Evolutionary conservation across 192 early-diverging fungal species (phyloP), one percentile per base, ranked within the genome.

Genomic region (Entomortierella lignicola): DNA sequence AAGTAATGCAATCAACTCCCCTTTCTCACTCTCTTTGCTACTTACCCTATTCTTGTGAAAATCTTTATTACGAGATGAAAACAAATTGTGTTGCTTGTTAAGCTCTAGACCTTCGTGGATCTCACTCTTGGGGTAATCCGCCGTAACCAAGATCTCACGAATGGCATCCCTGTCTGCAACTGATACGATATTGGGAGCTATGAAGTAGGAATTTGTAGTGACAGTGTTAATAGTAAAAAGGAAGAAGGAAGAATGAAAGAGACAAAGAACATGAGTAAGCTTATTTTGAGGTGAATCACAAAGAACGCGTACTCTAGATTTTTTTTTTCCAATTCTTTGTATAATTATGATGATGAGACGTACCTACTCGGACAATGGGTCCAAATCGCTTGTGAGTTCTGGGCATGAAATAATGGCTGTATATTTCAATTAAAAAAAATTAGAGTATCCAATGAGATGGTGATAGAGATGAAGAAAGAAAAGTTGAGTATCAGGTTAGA

Each of bases 31-130:
- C 10, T 10, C 7, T 15, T 4, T 50, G 21, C 15, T 5, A 50
- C 52, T 54, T 29, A 75, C 65, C 41, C 65, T 75, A 32, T 67
- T 67, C 47, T 75, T 75, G 31, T 75, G 72, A 42, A 75, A 63
- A 18, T 62, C 59, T 44, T 75, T 75, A 60, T 67, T 63, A 7
- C 72, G 50, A 10, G 72, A 63, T 1, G 72, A 63, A 29, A 75
- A 75, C 31, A 75, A 23, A 26, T 31, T 75, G 21, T 67, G 72
- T 50, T 75, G 72, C 6, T 53, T 59, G 44, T 63, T 47, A 21
- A 75, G 60, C 7, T 75, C 72, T 0, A 75, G 29, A 1, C 60
- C 65, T 26, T 67, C 60, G 32, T 75, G 65, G 23, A 75, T 75
- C 37, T 65, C 57, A 32, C 71, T 73, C 56, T 73, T 73, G 0